Conservation (phyloP, 2,329 filamentous ascomycete genomes). For the Fusarium sp. region DNA sequence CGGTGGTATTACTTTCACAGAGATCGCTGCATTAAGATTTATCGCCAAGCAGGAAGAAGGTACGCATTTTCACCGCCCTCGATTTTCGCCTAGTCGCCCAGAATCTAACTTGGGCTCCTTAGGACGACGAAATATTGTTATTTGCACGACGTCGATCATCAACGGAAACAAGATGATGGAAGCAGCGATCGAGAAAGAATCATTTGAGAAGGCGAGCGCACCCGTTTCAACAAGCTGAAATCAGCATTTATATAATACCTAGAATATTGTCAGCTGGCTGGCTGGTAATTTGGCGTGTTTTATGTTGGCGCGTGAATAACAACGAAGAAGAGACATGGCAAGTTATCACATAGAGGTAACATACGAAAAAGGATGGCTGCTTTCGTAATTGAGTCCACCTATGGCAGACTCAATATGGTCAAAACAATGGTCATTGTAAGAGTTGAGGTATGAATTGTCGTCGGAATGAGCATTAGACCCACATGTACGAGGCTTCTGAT, state of each 20-base stretch:
- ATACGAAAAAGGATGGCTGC: not conserved
- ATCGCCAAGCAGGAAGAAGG: slow-evolving; percentile 86
- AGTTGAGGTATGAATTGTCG: slow-evolving; percentile 27
- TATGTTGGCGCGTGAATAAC: slow-evolving; percentile 6
- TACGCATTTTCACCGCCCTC: slow-evolving; percentile 51
- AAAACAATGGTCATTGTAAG: slow-evolving; percentile 27
- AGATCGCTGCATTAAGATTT: slow-evolving; percentile 93
- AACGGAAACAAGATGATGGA: slow-evolving; percentile 92
- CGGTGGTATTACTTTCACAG: slow-evolving; percentile 95
- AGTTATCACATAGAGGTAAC: not conserved
- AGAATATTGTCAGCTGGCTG: slow-evolving; percentile 21
- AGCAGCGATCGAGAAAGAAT: slow-evolving; percentile 79
- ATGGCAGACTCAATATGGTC: not conserved
- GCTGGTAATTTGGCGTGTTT: slow-evolving; percentile 20
- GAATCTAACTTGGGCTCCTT: slow-evolving; percentile 33
- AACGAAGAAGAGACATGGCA: slow-evolving; percentile 1
- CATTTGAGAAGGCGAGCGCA: slow-evolving; percentile 63
- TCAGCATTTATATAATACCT: slow-evolving; percentile 39
- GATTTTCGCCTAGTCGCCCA: not conserved
- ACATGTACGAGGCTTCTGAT: slow-evolving; percentile 40
- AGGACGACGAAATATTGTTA: slow-evolving; percentile 85
- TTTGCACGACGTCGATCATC: slow-evolving; percentile 92
- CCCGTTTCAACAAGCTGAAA: slow-evolving; percentile 37
- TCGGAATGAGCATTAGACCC: slow-evolving; percentile 39
- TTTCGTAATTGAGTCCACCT: not conserved